Percentiles rank a stretch among this genome's conserved stretches.
phyloP scores from a whole-genome alignment of 2,329 filamentous ascomycete species.

The Akanthomyces dipterigenus region DNA sequence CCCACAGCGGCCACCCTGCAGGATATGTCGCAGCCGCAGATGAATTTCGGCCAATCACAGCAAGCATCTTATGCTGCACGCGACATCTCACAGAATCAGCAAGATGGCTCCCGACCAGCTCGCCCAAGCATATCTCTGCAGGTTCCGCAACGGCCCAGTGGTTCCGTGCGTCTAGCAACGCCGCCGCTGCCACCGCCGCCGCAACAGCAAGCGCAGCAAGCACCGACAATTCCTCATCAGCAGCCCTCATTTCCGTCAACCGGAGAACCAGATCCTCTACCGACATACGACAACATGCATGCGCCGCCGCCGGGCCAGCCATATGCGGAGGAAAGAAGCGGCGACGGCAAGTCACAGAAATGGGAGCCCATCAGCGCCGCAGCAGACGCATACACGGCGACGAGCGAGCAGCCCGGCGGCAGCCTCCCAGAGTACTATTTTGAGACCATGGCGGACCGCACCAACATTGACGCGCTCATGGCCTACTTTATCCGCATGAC shows the following conservation, averaged over 20 bases:
- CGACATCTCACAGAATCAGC: background rate
- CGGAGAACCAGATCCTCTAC: background rate
- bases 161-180: constrained; percentile 56
- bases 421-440: constrained; percentile 26
- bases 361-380: background rate
- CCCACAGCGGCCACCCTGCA: constrained; percentile 53
- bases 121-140: constrained; percentile 35
- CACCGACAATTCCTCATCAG: background rate
- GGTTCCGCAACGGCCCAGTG: constrained; percentile 46
- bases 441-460: constrained; percentile 37
- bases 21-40: constrained; percentile 24
- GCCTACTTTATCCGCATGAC: constrained; percentile 46
- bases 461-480: constrained; percentile 52
- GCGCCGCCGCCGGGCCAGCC: background rate
- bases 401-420: background rate
- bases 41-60: background rate
- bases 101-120: constrained; percentile 18
- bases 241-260: background rate
- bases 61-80: background rate
- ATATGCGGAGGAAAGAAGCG: background rate
- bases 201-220: constrained; percentile 3
- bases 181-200: constrained; percentile 42
- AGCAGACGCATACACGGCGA: background rate
- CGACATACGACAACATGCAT: constrained; percentile 10
- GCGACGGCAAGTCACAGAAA: background rate